A percentile compares a stretch with the other conserved stretches of the same genome.
phyloP scores from a whole-genome alignment of 352 stramenopile species.

The Pythium chondricola region DNA sequence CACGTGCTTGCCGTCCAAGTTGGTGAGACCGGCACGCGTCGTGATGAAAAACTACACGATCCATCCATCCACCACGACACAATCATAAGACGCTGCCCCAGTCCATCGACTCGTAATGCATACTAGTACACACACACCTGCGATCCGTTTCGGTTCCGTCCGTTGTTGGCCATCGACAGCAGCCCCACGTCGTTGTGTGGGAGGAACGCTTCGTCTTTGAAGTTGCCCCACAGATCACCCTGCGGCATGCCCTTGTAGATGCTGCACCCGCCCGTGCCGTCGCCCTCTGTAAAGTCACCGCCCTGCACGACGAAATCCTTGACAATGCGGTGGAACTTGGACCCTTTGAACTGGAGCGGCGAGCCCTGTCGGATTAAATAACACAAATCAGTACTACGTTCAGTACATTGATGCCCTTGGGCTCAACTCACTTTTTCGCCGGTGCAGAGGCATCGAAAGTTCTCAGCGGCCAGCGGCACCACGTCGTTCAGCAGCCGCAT shows the following conservation, averaged over 20 bases:
- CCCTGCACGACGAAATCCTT: slow-evolving; percentile 90
- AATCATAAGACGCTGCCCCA: too few species aligned
- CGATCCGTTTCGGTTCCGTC: slow-evolving; percentile 64
- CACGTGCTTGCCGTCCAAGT: slow-evolving; percentile 92
- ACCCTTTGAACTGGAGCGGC: slow-evolving; percentile 79
- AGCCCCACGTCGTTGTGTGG: slow-evolving; percentile 66
- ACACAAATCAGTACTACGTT: slow-evolving; percentile 26
- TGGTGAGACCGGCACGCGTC: slow-evolving; percentile 50
- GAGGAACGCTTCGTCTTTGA: slow-evolving; percentile 77
- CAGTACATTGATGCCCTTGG: background rate
- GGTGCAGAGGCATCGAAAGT: slow-evolving; percentile 87
- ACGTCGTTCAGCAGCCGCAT: slow-evolving; percentile 93
- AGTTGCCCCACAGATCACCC: slow-evolving; percentile 75
- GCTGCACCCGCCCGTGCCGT: slow-evolving; percentile 71
- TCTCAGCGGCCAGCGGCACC: slow-evolving; percentile 93
- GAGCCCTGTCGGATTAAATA: slow-evolving; percentile 14
- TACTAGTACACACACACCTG: slow-evolving; percentile 63
- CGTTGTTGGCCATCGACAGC: slow-evolving; percentile 80
- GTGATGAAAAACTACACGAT: slow-evolving; percentile 82
- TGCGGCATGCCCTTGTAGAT: slow-evolving; percentile 68
- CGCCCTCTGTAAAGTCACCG: slow-evolving; percentile 61
- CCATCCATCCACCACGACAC: too few species aligned
- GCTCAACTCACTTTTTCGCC: slow-evolving; percentile 36
- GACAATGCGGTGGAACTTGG: slow-evolving; percentile 90
- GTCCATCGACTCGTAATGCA: too few species aligned